Evolutionary conservation across 1,284 basidiomycete species (phyloP).

Genomic region (Rhodotorula sp.): DNA sequence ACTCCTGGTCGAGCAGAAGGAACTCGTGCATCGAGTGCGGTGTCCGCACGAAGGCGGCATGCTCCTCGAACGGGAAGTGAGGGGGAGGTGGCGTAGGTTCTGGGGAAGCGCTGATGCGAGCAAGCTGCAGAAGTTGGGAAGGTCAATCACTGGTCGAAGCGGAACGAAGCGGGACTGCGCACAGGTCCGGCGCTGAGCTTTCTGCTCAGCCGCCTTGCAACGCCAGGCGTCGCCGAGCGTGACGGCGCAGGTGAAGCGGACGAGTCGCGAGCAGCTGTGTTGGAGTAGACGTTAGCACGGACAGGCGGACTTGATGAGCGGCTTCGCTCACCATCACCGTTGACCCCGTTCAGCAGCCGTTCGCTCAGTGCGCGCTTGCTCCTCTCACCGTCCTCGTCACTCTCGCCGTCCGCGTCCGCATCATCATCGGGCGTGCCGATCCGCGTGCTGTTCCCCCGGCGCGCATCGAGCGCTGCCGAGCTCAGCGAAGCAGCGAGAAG

Average conservation of each 20-base stretch:
- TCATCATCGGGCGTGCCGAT: constrained; percentile 34
- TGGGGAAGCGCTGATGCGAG: constrained; percentile 13
- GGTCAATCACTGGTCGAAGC: neutral
- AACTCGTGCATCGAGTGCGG: constrained; percentile 65
- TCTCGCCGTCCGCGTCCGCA: constrained; percentile 34
- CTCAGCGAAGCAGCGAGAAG: constrained; percentile 20
- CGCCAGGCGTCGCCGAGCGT: constrained; percentile 9
- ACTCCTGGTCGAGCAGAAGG: constrained; percentile 34
- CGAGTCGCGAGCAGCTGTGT: constrained; percentile 27
- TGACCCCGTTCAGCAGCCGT: constrained; percentile 31
- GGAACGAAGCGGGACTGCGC: neutral
- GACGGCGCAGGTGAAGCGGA: constrained; percentile 31
- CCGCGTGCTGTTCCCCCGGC: constrained; percentile 15
- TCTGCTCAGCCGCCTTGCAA: constrained; percentile 14
- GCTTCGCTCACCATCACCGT: constrained; percentile 19
- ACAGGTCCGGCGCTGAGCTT: constrained; percentile 26
- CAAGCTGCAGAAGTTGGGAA: constrained; percentile 4
- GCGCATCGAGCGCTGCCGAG: constrained; percentile 6
- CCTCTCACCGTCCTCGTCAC: constrained; percentile 37
- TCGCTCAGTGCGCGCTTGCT: constrained; percentile 26
- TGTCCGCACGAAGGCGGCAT: constrained; percentile 73
- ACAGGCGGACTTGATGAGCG: too few species aligned
- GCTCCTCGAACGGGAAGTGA: constrained; percentile 48
- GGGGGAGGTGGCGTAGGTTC: constrained; percentile 14
- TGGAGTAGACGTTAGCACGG: neutral